phyloP scores from a whole-genome alignment of 2,329 filamentous ascomycete species.

The Arthrobotrys iridis region DNA sequence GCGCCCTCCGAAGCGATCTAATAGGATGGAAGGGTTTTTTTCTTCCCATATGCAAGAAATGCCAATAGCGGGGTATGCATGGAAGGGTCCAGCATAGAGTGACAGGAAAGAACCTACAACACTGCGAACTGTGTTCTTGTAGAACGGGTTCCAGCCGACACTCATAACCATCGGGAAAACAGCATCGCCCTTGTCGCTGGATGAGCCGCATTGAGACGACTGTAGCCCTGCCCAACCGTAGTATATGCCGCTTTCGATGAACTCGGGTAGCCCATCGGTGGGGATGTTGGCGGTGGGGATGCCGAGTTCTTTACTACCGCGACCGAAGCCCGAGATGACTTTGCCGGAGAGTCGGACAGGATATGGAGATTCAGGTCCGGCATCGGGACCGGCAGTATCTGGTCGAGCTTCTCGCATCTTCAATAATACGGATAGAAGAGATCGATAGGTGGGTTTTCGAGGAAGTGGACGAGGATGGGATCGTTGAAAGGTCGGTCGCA shows the following conservation, averaged over 20 bases:
- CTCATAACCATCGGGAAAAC: constrained; percentile 90
- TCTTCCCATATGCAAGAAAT: background rate
- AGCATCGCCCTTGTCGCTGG: constrained; percentile 25
- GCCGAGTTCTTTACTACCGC: constrained; percentile 94
- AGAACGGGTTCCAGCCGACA: constrained; percentile 97
- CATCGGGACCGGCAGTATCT: constrained; percentile 75
- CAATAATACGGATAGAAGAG: background rate
- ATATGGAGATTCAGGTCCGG: constrained; percentile 79
- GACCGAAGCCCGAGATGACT: constrained; percentile 91
- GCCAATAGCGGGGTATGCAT: background rate
- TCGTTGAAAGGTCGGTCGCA: constrained; percentile 21
- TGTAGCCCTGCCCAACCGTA: constrained; percentile 84
- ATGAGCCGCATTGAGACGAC: constrained; percentile 47
- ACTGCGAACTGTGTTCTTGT: constrained; percentile 85
- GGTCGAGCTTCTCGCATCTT: constrained; percentile 68
- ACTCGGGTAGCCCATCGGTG: constrained; percentile 71
- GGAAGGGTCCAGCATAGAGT: background rate
- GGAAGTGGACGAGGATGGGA: constrained; percentile 9
- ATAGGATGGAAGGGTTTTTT: background rate
- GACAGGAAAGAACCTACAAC: constrained; percentile 66
- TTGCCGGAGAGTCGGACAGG: constrained; percentile 84
- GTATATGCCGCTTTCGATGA: constrained; percentile 82
- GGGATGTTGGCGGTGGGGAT: constrained; percentile 95
- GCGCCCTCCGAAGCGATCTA: constrained; percentile 7
- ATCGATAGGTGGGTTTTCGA: background rate